Evolutionary conservation across 495 filamentous ascomycete genomes (phyloP), one percentile per base, ranked within the genome.

Genomic region (Penicillium simplicissimum): DNA sequence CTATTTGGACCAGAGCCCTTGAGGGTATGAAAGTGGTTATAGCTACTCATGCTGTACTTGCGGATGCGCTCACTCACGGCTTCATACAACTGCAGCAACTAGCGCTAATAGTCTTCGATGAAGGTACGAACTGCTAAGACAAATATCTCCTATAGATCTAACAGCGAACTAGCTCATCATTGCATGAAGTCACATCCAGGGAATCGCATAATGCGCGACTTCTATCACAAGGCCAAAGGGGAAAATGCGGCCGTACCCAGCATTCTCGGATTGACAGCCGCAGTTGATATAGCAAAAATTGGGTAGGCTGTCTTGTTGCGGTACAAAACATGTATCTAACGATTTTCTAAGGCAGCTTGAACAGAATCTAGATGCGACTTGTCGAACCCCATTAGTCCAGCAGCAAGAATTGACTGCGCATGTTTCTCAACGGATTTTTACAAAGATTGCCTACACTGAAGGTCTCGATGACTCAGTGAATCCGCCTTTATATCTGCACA

Each of bases 91-190:
- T 96, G 61, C 67, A 78, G 1, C 75, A 78, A 0, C 67, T 97
- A 36, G 76, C 84, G 17, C 74, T 97, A 4, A 74, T 97, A 23
- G 81, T 96, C 1, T 92, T 96, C 60, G 93, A 97, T 69, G 93
- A 97, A 87, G 91, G 91, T 92, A 66, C 57, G 77, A 67, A 34
- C 15, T 42, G 38, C 11, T 19, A 49, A 19, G 23, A 38, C 9
- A 23, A 14, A 38, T 15, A 53, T 47, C n/a, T 9, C 52, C 49
- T 10, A 51, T 25, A 37, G 45, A 3, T 4, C 34, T 52, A 52
- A 59, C 33, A 37, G 34, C 23, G 10, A 47, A 35, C 1, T 47
- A 74, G 66, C 65, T 23, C 69, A 67, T 49, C 67, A 68, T 60
- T 74, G 62, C 48, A 74, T 70, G 59, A 74, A 59, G 15, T 62